Conservation (phyloP, 352 stramenopile genomes). For the Phytophthora sp. region DNA sequence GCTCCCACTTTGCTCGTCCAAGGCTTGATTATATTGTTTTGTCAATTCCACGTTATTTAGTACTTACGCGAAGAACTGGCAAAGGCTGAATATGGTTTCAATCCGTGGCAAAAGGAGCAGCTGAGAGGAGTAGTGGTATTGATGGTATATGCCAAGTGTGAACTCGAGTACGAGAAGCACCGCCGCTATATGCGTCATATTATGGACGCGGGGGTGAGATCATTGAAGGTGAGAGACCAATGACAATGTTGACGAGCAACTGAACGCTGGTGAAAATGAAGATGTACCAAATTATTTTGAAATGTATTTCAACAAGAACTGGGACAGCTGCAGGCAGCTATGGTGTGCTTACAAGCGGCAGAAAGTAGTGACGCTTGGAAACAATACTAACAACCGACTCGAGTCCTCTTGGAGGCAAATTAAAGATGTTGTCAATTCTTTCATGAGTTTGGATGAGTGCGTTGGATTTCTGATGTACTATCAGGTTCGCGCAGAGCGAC, state of each 20-base stretch:
- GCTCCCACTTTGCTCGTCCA: too few species aligned
- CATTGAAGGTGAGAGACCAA: background rate
- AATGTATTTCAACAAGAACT: background rate
- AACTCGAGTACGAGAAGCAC: background rate
- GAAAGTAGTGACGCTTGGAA: background rate
- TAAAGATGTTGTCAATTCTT: background rate
- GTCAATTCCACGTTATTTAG: too few species aligned
- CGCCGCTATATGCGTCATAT: background rate
- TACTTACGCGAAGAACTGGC: too few species aligned
- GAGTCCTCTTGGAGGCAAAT: background rate
- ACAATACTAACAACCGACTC: background rate
- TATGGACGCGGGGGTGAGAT: background rate
- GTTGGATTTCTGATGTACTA: too few species aligned
- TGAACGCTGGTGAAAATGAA: too few species aligned
- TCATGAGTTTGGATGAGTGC: too few species aligned
- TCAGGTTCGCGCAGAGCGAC: too few species aligned
- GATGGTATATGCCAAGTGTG: background rate
- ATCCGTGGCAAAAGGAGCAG: background rate
- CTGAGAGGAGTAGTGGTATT: background rate
- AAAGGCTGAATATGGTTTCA: too few species aligned
- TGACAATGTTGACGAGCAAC: background rate
- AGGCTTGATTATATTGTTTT: too few species aligned
- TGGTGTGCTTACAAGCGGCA: background rate
- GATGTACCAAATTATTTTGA: too few species aligned
- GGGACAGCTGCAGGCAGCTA: background rate